Evolutionary conservation across 768 basidiomycete species (phyloP).

Genomic region (Tulasnella sp.): DNA sequence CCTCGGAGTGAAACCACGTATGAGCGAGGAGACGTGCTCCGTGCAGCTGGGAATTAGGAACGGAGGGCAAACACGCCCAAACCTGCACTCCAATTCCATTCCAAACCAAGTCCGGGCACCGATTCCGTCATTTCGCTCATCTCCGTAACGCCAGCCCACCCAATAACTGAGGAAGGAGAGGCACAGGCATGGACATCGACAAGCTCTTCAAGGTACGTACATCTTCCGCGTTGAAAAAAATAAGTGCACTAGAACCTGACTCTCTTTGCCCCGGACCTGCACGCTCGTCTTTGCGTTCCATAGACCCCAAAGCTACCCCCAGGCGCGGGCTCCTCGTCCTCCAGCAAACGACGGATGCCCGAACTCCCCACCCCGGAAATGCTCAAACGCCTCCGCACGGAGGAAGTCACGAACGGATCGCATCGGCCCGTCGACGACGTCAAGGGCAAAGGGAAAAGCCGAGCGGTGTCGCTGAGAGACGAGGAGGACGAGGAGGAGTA

Average conservation of each 20-base stretch:
- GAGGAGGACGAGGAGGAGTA: constrained; percentile 38
- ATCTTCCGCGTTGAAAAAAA: too few species aligned
- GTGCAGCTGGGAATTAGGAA: not conserved
- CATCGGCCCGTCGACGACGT: not conserved
- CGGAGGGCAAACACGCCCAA: not conserved
- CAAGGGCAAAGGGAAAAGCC: constrained; percentile 29
- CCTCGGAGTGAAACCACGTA: not conserved
- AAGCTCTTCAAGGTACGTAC: constrained; percentile 23
- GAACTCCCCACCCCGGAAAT: constrained; percentile 71
- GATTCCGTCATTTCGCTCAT: not conserved
- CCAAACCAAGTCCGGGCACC: not conserved
- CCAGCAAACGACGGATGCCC: constrained; percentile 54
- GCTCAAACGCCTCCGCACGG: constrained; percentile 66
- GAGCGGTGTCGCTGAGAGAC: constrained; percentile 38
- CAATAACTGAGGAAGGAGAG: not conserved
- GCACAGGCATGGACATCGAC: constrained; percentile 22
- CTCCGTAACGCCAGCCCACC: not conserved
- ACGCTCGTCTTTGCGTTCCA: not conserved
- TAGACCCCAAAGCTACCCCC: constrained; percentile 59
- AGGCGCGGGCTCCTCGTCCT: constrained; percentile 32
- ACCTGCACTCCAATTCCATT: constrained; percentile 5
- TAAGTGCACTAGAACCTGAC: not conserved
- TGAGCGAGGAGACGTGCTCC: not conserved
- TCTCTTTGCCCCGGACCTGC: not conserved
- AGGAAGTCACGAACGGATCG: constrained; percentile 21